These are phyloP conservation scores for Talaromyces trachyspermus DNA, from an alignment of 495 filamentous ascomycete species.

Conservation along the genomic window DNA sequence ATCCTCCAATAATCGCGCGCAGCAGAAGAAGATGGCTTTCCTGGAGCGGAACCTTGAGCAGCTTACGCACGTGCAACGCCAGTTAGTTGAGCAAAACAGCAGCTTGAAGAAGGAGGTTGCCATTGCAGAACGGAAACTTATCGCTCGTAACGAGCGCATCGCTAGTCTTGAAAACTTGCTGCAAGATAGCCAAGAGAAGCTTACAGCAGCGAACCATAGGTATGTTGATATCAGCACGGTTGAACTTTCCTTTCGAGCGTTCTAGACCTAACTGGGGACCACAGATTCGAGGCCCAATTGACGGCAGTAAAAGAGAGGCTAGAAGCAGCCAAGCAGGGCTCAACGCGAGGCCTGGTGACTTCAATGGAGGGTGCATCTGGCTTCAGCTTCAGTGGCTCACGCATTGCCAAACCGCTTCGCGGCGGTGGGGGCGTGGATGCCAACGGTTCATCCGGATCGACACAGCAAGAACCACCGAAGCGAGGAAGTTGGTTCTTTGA, in stretches of 20 bases:
- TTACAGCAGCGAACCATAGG: slow-evolving; percentile 93
- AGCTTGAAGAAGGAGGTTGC: slow-evolving; percentile 97
- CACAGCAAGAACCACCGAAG: slow-evolving; percentile 43
- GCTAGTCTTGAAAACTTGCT: slow-evolving; percentile 83
- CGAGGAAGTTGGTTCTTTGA: slow-evolving; percentile 46
- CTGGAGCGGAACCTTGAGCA: slow-evolving; percentile 97
- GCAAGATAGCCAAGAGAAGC: slow-evolving; percentile 95
- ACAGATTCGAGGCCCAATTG: slow-evolving; percentile 93
- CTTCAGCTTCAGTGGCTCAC: slow-evolving; percentile 70
- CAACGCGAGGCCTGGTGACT: slow-evolving; percentile 69
- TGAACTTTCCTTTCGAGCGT: not conserved
- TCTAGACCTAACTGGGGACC: slow-evolving; percentile 8
- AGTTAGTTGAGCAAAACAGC: slow-evolving; percentile 95
- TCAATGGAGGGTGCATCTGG: slow-evolving; percentile 50
- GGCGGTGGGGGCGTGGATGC: slow-evolving; percentile 61
- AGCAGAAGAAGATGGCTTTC: slow-evolving; percentile 99
- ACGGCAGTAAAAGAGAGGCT: slow-evolving; percentile 95
- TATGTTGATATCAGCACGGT: slow-evolving; percentile 46
- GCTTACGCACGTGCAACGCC: slow-evolving; percentile 90
- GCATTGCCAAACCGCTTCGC: slow-evolving; percentile 94
- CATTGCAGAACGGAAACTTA: slow-evolving; percentile 94
- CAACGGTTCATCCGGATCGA: slow-evolving; percentile 28
- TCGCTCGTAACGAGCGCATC: slow-evolving; percentile 93
- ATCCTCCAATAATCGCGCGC: slow-evolving; percentile 90
- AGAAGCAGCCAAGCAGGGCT: slow-evolving; percentile 87